Base-by-base conservation (phyloP, 2,329 filamentous ascomycete species). In the Dactylellina parvicollis region DNA sequence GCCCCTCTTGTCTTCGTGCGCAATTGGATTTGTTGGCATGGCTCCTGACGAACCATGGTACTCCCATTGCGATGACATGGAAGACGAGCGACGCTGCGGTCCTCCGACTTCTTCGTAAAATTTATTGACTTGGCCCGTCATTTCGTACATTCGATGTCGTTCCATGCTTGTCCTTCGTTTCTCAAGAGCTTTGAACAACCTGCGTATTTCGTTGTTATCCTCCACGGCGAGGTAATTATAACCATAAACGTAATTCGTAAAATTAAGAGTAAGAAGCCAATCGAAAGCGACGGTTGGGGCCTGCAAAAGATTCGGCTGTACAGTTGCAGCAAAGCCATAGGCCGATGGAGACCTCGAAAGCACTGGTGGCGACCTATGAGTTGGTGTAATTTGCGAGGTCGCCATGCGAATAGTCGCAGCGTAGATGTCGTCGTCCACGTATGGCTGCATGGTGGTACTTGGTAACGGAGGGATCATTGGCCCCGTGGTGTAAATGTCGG, bases 11-110 rank as follows among this genome's bases (percentile, higher is more conserved):
- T 72, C 67, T 28, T 72, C 59, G 20, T 72, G 59, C 8, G 67
- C 67, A 30, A 72, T 65, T n/a, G 67, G 67, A 38, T 72, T 72
- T 16, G 67, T 72, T 49, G 67, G 67, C 67, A 72, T 72, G 3
- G 44, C 67, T 38, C 67, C 67, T 26, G 52, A 20, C n/a, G 12
- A 28, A 20, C 30, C 55, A 24, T 65, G 67, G 18, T 72, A 64
- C 34, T 71, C 56, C 57, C 59, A 72, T 20, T 71, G 56, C 16
- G 54, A 70, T 2, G 57, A 61, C 14, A 64, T 7, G 1, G 52
- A 30, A 9, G 66, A 71, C 4, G 50, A 59, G 47, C 59, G 67
- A 20, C 67, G 50, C 20, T 50, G 50, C 4, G 66, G 32, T 20
- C 59, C 67, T 42, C 42, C 38, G 28, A 72, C 67, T 20, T 72